Base-by-base conservation (phyloP, 768 basidiomycete species). In the Trametes gibbosa region DNA sequence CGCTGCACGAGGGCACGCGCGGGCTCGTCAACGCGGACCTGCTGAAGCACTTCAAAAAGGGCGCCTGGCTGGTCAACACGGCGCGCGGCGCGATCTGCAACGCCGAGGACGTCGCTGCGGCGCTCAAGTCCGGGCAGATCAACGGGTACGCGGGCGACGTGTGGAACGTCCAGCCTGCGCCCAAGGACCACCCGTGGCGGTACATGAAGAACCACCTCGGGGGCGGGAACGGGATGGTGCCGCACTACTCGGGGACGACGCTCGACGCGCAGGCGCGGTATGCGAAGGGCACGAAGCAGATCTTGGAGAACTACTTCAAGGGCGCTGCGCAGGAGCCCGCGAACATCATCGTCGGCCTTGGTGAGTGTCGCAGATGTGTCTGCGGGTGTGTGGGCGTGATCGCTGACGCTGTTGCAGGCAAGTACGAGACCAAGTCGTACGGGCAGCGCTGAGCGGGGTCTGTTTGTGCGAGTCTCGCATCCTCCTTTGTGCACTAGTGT, bases 51-150 rank as follows among this genome's bases (percentile, higher is more conserved):
- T 89, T 95, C 82, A 96, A 96, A 81, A 87, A 89, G 64, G 93
- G 92, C 47, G 83, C 92, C 12, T 94, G 89, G 88, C 83, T 95
- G 65, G 87, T 96, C 69, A 96, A 96, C 82, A 93, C 92, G 24
- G 91, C 91, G 51, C 90, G 92, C 66, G 93, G 94, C 47, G 94
- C 94, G 39, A 93, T 96, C 68, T 92, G 90, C 70, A 85, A 91
- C 74, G 84, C 85, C 61, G 84, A 92, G 59, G 91, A 84, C 47
- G 87, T 95, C 59, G 85, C 87, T 2, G 84, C 72, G 0, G 92
- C 93, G 8, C 70, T 96, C 56, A 79, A 82, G 75, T 85, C 81
- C 49, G 92, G 92, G 16, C 89, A 91, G 32, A 73, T 95, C 61
- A 73, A 76, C 54, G 93, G 73, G 19, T 77, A 76, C 68, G 63